These are phyloP conservation scores for Populus ilicifolia DNA, from an alignment of 345 rosid genomes.

Conservation along the genomic window DNA sequence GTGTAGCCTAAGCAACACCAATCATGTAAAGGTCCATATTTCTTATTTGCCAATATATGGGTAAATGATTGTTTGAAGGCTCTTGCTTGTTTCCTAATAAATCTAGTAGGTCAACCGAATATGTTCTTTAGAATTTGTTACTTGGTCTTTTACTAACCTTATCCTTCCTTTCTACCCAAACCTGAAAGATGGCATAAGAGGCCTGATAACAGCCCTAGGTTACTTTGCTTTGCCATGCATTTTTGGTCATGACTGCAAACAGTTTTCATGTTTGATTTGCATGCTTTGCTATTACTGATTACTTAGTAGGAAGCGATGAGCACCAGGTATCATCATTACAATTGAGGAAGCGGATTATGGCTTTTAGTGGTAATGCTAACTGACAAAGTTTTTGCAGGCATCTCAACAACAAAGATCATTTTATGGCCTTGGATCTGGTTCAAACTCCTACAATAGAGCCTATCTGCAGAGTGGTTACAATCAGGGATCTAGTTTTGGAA, in stretches of 20 bases:
- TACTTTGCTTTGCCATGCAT: neutral
- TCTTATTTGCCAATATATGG: no score
- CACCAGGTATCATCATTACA: neutral
- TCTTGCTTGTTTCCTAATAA: neutral
- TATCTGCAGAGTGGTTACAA: constrained; percentile 47
- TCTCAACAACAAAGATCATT: constrained; percentile 65
- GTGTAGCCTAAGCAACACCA: neutral
- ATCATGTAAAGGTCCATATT: neutral
- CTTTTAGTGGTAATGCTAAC: constrained; percentile 4
- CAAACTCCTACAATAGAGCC: constrained; percentile 59
- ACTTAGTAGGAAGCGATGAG: neutral
- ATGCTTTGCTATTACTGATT: neutral
- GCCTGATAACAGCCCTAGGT: neutral
- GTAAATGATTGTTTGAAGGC: neutral
- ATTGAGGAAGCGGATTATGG: neutral
- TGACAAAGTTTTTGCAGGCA: constrained; percentile 37
- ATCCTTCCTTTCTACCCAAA: neutral
- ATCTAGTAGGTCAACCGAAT: neutral
- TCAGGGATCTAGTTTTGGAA: constrained; percentile 57
- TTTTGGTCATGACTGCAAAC: neutral
- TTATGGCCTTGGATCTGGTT: constrained; percentile 59
- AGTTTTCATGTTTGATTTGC: neutral
- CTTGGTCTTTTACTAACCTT: neutral
- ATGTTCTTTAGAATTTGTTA: neutral
- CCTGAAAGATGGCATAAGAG: neutral